Evolutionary conservation across 2,329 filamentous ascomycete genomes (phyloP).

Genomic region (Scedosporium boydii): DNA sequence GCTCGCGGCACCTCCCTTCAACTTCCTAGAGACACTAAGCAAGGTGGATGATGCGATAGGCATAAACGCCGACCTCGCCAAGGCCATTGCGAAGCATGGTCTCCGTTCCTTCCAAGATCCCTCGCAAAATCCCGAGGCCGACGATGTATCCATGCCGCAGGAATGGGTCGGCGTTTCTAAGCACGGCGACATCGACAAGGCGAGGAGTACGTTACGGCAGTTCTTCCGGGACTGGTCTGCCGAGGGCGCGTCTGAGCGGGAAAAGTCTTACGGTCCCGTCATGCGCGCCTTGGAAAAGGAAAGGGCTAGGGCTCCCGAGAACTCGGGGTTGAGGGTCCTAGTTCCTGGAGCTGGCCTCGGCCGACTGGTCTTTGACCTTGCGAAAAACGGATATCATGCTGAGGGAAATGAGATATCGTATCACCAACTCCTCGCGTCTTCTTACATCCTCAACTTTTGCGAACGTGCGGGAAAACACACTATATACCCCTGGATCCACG

Average conservation of each 20-base stretch:
- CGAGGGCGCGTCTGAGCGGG: constrained; percentile 64
- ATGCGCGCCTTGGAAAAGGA: constrained; percentile 52
- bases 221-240: constrained; percentile 92
- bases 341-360: constrained; percentile 87
- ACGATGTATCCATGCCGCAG: constrained; percentile 39
- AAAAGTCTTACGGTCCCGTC: constrained; percentile 69
- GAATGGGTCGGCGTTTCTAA: constrained; percentile 66
- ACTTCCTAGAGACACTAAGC: constrained; percentile 67
- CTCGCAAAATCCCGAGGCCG: constrained; percentile 19
- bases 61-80: constrained; percentile 72
- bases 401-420: constrained; percentile 97
- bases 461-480: constrained; percentile 51
- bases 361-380: constrained; percentile 81
- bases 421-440: constrained; percentile 84
- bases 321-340: constrained; percentile 53
- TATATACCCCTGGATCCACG: constrained; percentile 77
- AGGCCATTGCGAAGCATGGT: constrained; percentile 63
- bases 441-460: constrained; percentile 64
- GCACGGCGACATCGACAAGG: constrained; percentile 74
- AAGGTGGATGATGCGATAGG: constrained; percentile 83
- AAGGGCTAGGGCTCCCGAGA: constrained; percentile 19
- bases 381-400: constrained; percentile 57
- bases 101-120: constrained; percentile 57
- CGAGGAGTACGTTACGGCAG: constrained; percentile 82
- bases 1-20: constrained; percentile 73